Evolutionary conservation across 2,329 filamentous ascomycete genomes (phyloP).

Genomic region (Didymella keratinophila): DNA sequence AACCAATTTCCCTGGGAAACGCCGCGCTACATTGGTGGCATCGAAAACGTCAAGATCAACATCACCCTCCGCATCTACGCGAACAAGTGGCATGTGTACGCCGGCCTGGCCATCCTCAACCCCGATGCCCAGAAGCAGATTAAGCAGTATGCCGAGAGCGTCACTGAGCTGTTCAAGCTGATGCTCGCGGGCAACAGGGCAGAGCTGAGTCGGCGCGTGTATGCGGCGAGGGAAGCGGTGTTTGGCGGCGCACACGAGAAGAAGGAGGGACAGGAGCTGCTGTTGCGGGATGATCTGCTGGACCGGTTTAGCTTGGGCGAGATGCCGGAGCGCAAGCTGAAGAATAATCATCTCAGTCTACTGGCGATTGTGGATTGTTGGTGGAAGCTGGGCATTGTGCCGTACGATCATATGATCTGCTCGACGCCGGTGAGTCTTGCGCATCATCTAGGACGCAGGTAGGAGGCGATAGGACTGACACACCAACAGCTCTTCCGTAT

Average conservation of each 20-base stretch:
- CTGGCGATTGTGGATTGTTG: slow-evolving; percentile 99
- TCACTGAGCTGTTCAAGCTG: slow-evolving; percentile 94
- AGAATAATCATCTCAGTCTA: slow-evolving; percentile 92
- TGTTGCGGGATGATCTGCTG: slow-evolving; percentile 80
- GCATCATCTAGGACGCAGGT: no score
- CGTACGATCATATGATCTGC: slow-evolving; percentile 99
- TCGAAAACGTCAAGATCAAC: slow-evolving; percentile 99
- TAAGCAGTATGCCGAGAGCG: slow-evolving; percentile 88
- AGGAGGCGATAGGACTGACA: no score
- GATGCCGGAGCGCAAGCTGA: slow-evolving; percentile 70
- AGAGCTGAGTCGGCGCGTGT: slow-evolving; percentile 77
- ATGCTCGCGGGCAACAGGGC: slow-evolving; percentile 87
- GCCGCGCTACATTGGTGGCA: slow-evolving; percentile 92
- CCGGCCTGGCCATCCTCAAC: slow-evolving; percentile 94
- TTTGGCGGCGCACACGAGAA: slow-evolving; percentile 65
- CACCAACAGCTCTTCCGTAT: slow-evolving; percentile 91
- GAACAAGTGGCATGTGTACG: slow-evolving; percentile 99
- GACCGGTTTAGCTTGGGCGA: slow-evolving; percentile 87
- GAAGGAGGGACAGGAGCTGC: slow-evolving; percentile 62
- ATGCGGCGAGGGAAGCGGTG: slow-evolving; percentile 78
- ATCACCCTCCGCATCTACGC: slow-evolving; percentile 96
- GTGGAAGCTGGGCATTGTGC: slow-evolving; percentile 90
- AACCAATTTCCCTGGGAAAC: slow-evolving; percentile 97
- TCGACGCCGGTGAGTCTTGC: slow-evolving; percentile 80
- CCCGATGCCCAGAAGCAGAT: slow-evolving; percentile 92